These are phyloP conservation scores for Chalciporus piperatus DNA, from an alignment of 768 basidiomycete species.

Conservation along the genomic window DNA sequence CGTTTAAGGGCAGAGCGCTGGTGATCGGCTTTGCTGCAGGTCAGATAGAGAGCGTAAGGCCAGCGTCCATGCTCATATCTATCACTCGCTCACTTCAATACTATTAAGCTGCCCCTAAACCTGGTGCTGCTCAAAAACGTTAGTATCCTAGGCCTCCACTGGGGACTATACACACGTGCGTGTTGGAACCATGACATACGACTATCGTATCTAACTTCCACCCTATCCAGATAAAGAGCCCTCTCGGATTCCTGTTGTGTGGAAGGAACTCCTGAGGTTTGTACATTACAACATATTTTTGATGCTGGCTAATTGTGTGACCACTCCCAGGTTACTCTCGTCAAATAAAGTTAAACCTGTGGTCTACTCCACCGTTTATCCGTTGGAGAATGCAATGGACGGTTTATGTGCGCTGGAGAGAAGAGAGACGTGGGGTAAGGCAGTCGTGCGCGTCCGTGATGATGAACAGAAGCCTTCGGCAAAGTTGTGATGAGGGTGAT, in stretches of 20 bases:
- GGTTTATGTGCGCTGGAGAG: conserved; percentile 75
- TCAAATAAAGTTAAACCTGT: conserved; percentile 66
- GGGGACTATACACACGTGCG: conserved; percentile 79
- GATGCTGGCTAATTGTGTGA: conserved; percentile 4
- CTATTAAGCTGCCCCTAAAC: conserved; percentile 83
- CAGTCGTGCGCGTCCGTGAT: conserved; percentile 61
- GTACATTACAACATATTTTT: conserved; percentile 17
- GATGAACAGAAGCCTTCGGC: conserved; percentile 37
- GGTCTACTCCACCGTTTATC: conserved; percentile 64
- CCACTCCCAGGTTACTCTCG: conserved; percentile 54
- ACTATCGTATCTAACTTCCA: not conserved
- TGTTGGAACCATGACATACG: conserved; percentile 7
- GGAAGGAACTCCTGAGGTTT: conserved; percentile 66
- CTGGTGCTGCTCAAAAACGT: conserved; percentile 83
- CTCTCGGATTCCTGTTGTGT: conserved; percentile 60
- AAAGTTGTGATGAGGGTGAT: conserved; percentile 36
- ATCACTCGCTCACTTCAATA: conserved; percentile 2
- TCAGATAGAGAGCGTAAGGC: conserved; percentile 18
- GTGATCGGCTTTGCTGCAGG: conserved; percentile 72
- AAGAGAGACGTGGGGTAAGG: conserved; percentile 93
- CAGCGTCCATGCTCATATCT: not conserved
- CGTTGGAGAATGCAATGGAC: conserved; percentile 62
- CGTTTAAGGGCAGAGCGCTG: conserved; percentile 89
- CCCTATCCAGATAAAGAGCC: conserved; percentile 58
- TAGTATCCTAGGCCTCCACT: conserved; percentile 79